Base-by-base conservation (phyloP, 2,329 filamentous ascomycete species). In the Dendrostoma leiphaemia region DNA sequence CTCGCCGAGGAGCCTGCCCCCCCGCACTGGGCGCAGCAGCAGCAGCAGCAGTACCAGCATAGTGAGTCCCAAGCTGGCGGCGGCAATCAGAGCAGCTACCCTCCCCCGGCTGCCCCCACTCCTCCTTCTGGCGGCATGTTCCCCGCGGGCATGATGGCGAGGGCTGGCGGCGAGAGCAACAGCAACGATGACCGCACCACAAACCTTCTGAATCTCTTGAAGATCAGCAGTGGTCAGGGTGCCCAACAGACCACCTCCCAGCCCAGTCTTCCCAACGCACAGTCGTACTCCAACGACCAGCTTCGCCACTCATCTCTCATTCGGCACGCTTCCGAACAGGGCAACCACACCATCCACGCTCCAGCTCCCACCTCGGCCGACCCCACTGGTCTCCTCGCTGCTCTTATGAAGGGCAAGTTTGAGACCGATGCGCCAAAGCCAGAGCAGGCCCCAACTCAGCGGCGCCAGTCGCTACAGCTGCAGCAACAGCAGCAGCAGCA, bases 121-220 rank as follows among this genome's bases (percentile, higher is more conserved):
- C 74, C 74, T n/a, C 74, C 74, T 3, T 67, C 69, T 17, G 56
- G 56, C 26, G 64, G 62, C 54, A 75, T 75, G 53, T 63, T 64
- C 23, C 70, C 71, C 4, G 67, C 71, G 15, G 68, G 67, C 17
- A 60, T 72, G 57, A 70, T 76, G 23, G 69, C 69, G 59, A 68
- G 71, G 29, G 65, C 65, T 26, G 62, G 58, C 29, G 55, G 58
- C 6, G n/a, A 46, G n/a, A 52, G 62, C 15, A 64, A 67, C 29
- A 52, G 62, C 15, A 64, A 67, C 29, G 65, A 67, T 37, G 78
- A 81, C 49, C 78, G 80, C 62, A 81, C 78, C 38, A 72, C 77
- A 53, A 82, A 79, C 60, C 65, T 86, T 62, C 71, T 86, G 64
- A 84, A 81, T 61, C 72, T 85, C 52, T 76, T 86, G 66, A 85